phyloP scores from a whole-genome alignment of 768 basidiomycete genomes.

The Rhodotorula diobovata region DNA sequence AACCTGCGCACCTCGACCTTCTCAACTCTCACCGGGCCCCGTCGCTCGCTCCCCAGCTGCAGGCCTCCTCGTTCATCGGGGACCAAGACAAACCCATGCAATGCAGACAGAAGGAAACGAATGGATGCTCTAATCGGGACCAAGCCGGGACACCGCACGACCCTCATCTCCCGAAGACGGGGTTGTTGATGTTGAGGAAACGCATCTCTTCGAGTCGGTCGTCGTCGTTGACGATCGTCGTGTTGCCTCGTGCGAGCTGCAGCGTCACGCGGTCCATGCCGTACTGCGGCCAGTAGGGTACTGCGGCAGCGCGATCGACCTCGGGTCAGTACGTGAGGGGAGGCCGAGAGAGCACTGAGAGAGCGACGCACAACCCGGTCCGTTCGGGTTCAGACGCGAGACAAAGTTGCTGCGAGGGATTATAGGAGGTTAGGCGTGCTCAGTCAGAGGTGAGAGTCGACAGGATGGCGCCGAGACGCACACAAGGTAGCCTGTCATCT shows the following conservation, averaged over 20 bases:
- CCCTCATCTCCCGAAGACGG: slow-evolving; percentile 10
- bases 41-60: too few species aligned
- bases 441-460: not conserved
- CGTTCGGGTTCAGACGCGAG: slow-evolving; percentile 29
- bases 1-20: too few species aligned
- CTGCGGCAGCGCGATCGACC: not conserved
- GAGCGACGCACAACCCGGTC: slow-evolving; percentile 16
- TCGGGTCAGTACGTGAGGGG: not conserved
- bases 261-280: slow-evolving; percentile 31
- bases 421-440: too few species aligned
- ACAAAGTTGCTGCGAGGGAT: slow-evolving; percentile 34
- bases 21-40: too few species aligned
- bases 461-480: not conserved
- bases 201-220: slow-evolving; percentile 34
- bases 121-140: too few species aligned
- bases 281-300: slow-evolving; percentile 35
- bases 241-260: slow-evolving; percentile 27
- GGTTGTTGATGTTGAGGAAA: slow-evolving; percentile 24
- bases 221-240: slow-evolving; percentile 22
- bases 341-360: not conserved
- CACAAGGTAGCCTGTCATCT: slow-evolving; percentile 37
- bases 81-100: too few species aligned
- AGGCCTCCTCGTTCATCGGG: too few species aligned
- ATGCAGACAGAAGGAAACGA: too few species aligned
- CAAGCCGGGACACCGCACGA: too few species aligned